Evolutionary conservation across 495 filamentous ascomycete genomes (phyloP), one percentile per base, ranked within the genome.

Genomic region (Neurospora tetraspora): DNA sequence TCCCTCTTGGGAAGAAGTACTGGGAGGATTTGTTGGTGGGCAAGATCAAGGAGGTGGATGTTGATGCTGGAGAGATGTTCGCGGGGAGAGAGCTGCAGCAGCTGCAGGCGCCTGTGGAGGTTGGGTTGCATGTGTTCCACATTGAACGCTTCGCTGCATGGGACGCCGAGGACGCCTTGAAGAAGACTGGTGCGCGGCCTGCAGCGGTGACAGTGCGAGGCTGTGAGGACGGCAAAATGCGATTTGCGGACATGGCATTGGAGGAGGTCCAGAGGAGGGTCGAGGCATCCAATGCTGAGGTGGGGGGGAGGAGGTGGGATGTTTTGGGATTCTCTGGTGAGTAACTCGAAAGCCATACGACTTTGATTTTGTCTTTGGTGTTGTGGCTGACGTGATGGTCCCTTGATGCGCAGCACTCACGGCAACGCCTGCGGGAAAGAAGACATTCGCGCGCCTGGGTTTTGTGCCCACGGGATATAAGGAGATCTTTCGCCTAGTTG

Each of bases 11-110:
- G 12, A 65, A 45, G 20, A 2, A 5, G 2, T 68, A 72, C 47
- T 82, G 79, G 80, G 73, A 78, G 68, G 71, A 90, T 88, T 74
- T 94, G 88, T 72, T 92, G 86, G 72, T 88, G 84, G 75, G 88
- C 85, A 73, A 91, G 86, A 74, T 93, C 86, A 70, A 92, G 82
- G 89, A 94, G 91, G 39, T 89, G 85, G 72, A 89, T 84, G 80
- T 94, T 87, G 70, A 93, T 81, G 31, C 91, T 82, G 71, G 85
- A 86, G 18, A 89, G 81, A 74, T 79, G 93, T 90, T 80, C 89
- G 89, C 38, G 2, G 40, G 12, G 59, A 68, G 6, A 12, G 39
- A 9, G n/a, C 3, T 47, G 45, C 27, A 20, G 42, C 16, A 70
- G 31, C n/a, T 18, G 38, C 36, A 68, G 36, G 40, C 9, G 39